These are phyloP conservation scores for Cornus controversa DNA, from an alignment of 148 eudicot genomes.

Conservation along the genomic window DNA sequence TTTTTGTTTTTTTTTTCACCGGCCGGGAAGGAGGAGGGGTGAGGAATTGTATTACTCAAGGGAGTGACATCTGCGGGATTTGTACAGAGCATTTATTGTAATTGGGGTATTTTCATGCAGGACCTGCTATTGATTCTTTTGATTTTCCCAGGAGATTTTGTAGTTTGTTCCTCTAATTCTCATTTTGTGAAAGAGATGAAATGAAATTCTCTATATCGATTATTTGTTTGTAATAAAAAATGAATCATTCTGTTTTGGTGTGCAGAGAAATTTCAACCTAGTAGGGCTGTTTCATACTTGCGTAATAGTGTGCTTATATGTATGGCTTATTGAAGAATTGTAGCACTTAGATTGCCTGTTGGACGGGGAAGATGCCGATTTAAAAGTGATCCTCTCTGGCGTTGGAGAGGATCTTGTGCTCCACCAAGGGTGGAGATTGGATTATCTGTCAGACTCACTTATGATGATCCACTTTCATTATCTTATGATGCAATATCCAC, in stretches of 20 bases:
- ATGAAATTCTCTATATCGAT: background rate
- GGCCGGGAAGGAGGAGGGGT: background rate
- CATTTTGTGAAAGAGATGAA: background rate
- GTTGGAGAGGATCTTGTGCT: no score
- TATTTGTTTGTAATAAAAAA: background rate
- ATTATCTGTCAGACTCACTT: no score
- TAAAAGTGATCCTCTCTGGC: no score
- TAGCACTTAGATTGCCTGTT: no score
- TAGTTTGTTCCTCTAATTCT: background rate
- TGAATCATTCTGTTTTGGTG: background rate
- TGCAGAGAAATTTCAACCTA: background rate
- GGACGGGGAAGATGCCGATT: no score
- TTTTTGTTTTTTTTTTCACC: background rate
- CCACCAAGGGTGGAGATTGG: no score
- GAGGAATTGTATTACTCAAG: background rate
- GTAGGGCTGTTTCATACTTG: background rate
- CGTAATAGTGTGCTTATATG: no score
- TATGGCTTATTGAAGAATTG: no score
- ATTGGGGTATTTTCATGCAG: background rate
- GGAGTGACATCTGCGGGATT: background rate
- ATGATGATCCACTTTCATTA: no score
- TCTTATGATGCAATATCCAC: no score
- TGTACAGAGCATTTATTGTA: constrained; percentile 12
- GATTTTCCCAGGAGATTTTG: constrained; percentile 10
- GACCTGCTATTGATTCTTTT: background rate